Conservation (phyloP, 495 filamentous ascomycete genomes). For the Daldinia grandis region DNA sequence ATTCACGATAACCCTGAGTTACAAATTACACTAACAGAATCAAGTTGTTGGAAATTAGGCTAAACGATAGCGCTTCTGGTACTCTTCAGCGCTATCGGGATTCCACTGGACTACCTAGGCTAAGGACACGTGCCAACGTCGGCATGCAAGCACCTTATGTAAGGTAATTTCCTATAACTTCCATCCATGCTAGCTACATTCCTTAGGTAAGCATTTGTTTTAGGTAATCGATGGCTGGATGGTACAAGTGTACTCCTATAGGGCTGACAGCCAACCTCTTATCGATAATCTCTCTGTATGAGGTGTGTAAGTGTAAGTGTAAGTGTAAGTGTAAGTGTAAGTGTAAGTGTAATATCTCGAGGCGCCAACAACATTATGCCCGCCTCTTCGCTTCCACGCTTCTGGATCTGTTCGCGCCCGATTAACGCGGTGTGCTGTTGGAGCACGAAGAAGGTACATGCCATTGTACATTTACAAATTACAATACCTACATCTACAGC, state of each 20-base stretch:
- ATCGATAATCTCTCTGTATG: conserved; percentile 11
- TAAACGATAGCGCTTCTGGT: conserved; percentile 21
- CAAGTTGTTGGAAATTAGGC: neutral
- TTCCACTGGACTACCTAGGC: conserved; percentile 22
- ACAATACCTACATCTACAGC: too few species aligned
- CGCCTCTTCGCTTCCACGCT: neutral
- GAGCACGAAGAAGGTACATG: neutral
- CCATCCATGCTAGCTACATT: too few species aligned
- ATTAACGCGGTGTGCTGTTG: neutral
- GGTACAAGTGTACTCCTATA: neutral
- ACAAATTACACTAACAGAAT: conserved; percentile 34
- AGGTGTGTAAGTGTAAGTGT: too few species aligned
- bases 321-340: too few species aligned
- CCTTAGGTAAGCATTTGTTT: neutral
- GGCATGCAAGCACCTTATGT: conserved; percentile 19
- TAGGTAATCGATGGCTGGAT: neutral
- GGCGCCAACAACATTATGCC: neutral
- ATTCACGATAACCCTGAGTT: neutral
- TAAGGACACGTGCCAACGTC: conserved; percentile 46
- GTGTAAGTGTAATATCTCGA: neutral
- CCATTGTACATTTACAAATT: too few species aligned
- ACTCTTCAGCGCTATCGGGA: conserved; percentile 11
- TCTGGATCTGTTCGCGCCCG: neutral
- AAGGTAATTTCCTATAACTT: neutral
- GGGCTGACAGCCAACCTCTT: conserved; percentile 11